Percentiles rank a stretch among this genome's conserved stretches.
These are phyloP conservation scores for Dendrobium chrysotoxum DNA, from an alignment of 106 monocot genomes.

Conservation along the genomic window DNA sequence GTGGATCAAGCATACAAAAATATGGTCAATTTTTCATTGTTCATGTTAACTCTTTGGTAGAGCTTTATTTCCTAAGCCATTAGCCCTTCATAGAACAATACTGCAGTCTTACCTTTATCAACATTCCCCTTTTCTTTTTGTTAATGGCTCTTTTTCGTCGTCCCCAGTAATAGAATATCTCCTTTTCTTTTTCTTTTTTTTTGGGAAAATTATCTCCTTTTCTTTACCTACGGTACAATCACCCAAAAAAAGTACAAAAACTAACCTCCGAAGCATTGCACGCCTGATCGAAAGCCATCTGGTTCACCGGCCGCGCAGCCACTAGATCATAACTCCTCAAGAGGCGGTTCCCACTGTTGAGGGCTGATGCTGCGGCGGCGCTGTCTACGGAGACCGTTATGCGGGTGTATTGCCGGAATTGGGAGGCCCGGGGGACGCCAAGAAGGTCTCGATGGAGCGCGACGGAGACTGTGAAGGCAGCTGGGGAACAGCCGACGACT, in stretches of 20 bases:
- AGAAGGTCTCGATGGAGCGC: constrained; percentile 36
- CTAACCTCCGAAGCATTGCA: constrained; percentile 65
- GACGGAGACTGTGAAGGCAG: constrained; percentile 25
- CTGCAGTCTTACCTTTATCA: not conserved
- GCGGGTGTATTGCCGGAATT: constrained; percentile 56
- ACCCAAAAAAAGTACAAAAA: not conserved
- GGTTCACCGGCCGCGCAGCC: constrained; percentile 51
- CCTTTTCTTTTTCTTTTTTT: not conserved
- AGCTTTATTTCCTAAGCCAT: not conserved
- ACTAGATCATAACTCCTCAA: constrained; percentile 68
- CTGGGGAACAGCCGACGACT: constrained; percentile 33
- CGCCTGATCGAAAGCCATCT: constrained; percentile 55
- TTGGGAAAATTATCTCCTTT: not conserved
- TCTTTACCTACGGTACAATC: not conserved
- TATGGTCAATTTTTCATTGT: not conserved
- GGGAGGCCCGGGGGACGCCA: constrained; percentile 18
- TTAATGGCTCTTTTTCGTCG: no score
- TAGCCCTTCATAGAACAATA: not conserved
- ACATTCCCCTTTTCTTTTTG: not conserved
- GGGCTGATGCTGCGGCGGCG: constrained; percentile 9
- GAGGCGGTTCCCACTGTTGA: constrained; percentile 34
- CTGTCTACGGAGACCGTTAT: constrained; percentile 35
- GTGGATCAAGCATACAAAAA: not conserved
- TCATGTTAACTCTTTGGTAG: not conserved
- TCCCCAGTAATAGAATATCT: not conserved